A percentile compares a stretch with the other conserved stretches of the same genome.
These are phyloP conservation scores for Suillus fuscotomentosus DNA, from an alignment of 768 basidiomycete species.

Conservation along the genomic window DNA sequence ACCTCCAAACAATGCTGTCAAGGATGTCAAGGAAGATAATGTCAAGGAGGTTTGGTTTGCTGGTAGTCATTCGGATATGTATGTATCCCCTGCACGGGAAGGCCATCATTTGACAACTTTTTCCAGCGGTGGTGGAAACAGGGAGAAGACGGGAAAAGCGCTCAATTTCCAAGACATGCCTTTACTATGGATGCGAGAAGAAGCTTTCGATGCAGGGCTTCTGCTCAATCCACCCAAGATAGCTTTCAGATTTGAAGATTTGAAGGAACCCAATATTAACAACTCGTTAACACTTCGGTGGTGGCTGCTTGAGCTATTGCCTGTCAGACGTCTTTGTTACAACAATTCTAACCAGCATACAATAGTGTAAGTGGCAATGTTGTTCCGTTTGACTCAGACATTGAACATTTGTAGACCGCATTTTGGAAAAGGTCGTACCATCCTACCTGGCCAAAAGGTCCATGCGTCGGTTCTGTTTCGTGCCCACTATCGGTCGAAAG, in stretches of 20 bases:
- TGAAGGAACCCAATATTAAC: constrained; percentile 20
- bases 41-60: constrained; percentile 45
- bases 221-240: constrained; percentile 21
- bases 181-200: constrained; percentile 31
- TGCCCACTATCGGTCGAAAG: constrained; percentile 25
- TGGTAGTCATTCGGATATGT: constrained; percentile 40
- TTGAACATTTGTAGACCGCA: constrained; percentile 25
- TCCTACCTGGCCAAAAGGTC: constrained; percentile 29
- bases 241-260: constrained; percentile 27
- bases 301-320: constrained; percentile 25
- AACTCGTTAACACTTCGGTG: constrained; percentile 15
- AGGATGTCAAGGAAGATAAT: constrained; percentile 9
- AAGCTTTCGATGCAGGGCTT: constrained; percentile 26
- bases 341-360: constrained; percentile 23
- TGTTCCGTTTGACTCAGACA: neutral
- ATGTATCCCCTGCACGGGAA: constrained; percentile 7
- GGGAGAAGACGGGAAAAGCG: constrained; percentile 10
- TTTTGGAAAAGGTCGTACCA: constrained; percentile 21
- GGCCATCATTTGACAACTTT: constrained; percentile 6
- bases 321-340: constrained; percentile 26
- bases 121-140: constrained; percentile 27
- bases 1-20: neutral
- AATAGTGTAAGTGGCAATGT: constrained; percentile 9
- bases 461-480: constrained; percentile 32
- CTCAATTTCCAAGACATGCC: constrained; percentile 29